Conservation (phyloP, 495 filamentous ascomycete species). For the Podospora bellae-mahoneyi region DNA sequence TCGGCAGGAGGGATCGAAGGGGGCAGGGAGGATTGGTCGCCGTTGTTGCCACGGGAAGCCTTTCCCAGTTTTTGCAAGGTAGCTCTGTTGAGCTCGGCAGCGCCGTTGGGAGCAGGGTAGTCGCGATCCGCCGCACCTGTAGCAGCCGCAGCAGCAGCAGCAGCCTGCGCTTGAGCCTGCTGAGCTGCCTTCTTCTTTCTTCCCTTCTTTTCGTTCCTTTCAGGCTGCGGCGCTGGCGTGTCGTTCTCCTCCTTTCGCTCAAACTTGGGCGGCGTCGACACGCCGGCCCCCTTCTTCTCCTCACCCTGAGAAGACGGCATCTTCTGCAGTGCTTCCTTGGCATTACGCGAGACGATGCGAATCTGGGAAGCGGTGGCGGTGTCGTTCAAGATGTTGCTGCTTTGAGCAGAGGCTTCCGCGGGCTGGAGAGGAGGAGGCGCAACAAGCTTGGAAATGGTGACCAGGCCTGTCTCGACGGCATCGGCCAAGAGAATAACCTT, state of each 20-base stretch:
- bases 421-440: slow-evolving; percentile 36
- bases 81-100: slow-evolving; percentile 23
- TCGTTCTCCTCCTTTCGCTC: slow-evolving; percentile 44
- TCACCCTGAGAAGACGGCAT: slow-evolving; percentile 30
- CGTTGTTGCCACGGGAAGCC: slow-evolving; percentile 26
- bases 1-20: neutral
- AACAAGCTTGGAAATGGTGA: slow-evolving; percentile 47
- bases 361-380: slow-evolving; percentile 28
- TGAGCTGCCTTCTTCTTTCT: slow-evolving; percentile 47
- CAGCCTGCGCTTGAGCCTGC: slow-evolving; percentile 31
- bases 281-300: slow-evolving; percentile 30
- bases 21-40: neutral
- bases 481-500: slow-evolving; percentile 74
- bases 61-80: slow-evolving; percentile 30
- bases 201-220: slow-evolving; percentile 46
- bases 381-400: slow-evolving; percentile 14
- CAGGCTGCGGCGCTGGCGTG: slow-evolving; percentile 39
- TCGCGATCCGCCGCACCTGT: slow-evolving; percentile 20
- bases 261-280: slow-evolving; percentile 29
- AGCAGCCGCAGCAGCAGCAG: slow-evolving; percentile 31
- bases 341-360: slow-evolving; percentile 36
- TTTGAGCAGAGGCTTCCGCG: slow-evolving; percentile 31
- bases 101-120: slow-evolving; percentile 21
- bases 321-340: slow-evolving; percentile 42
- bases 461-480: slow-evolving; percentile 62